phyloP scores from a whole-genome alignment of 1,284 basidiomycete genomes.

The Pisolithus thermaeus region DNA sequence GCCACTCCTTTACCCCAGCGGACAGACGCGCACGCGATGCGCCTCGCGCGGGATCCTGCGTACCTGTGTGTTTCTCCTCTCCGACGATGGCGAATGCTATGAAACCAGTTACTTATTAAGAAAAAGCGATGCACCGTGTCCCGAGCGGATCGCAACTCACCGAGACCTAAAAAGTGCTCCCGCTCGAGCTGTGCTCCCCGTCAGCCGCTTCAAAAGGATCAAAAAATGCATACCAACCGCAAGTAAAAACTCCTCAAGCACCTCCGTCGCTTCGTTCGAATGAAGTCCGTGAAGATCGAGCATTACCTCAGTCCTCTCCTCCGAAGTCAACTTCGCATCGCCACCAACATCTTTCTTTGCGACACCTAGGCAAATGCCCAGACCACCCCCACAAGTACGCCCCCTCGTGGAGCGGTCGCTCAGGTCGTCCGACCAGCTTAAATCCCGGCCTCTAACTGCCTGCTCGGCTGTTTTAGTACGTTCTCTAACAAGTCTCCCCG shows the following conservation, averaged over 20 bases:
- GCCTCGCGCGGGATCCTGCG: constrained; percentile 75
- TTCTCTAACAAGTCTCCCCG: constrained; percentile 75
- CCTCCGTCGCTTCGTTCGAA: constrained; percentile 86
- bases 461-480: constrained; percentile 72
- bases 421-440: constrained; percentile 78
- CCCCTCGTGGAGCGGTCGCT: constrained; percentile 75
- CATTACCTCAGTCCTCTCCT: constrained; percentile 78
- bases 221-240: constrained; percentile 50
- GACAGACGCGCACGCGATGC: constrained; percentile 78
- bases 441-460: constrained; percentile 64
- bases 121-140: constrained; percentile 1
- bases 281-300: constrained; percentile 87
- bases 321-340: constrained; percentile 56
- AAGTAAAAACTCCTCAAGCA: constrained; percentile 86
- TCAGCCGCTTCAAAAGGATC: constrained; percentile 6
- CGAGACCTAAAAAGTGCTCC: constrained; percentile 80
- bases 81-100: constrained; percentile 87
- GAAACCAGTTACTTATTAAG: constrained; percentile 7
- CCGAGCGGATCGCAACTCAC: constrained; percentile 36
- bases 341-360: constrained; percentile 51
- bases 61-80: constrained; percentile 92
- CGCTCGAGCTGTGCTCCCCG: constrained; percentile 59
- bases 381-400: constrained; percentile 70
- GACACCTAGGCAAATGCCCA: constrained; percentile 84
- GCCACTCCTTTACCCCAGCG: constrained; percentile 83